Evolutionary conservation across 768 basidiomycete genomes (phyloP).

Genomic region (Lactarius vividus): DNA sequence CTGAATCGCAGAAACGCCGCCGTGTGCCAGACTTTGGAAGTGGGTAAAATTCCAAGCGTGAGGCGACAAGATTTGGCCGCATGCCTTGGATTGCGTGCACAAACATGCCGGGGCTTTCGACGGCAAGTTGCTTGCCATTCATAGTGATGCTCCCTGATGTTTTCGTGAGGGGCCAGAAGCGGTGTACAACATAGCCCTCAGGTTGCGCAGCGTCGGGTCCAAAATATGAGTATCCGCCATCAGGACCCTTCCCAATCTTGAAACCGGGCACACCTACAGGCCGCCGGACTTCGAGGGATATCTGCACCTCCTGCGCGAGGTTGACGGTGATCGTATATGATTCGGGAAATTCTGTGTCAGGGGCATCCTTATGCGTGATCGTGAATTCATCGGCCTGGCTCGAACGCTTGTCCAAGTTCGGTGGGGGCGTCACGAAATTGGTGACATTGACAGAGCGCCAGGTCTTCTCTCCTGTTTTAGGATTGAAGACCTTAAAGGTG

Average conservation of each 20-base stretch:
- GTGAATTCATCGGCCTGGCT: constrained; percentile 84
- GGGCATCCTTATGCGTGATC: constrained; percentile 60
- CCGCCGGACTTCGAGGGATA: constrained; percentile 71
- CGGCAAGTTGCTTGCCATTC: constrained; percentile 56
- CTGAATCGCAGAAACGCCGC: constrained; percentile 80
- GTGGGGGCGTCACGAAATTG: constrained; percentile 75
- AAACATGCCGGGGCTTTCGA: constrained; percentile 77
- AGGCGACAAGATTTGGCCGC: constrained; percentile 90
- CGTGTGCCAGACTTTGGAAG: constrained; percentile 76
- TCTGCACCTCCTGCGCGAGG: constrained; percentile 73
- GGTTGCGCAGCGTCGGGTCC: constrained; percentile 64
- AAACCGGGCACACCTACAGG: constrained; percentile 75
- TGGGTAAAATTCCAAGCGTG: constrained; percentile 95
- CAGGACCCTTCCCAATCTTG: constrained; percentile 85
- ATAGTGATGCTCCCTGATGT: constrained; percentile 66
- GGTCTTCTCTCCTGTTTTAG: constrained; percentile 62
- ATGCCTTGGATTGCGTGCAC: constrained; percentile 98
- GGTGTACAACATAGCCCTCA: constrained; percentile 85
- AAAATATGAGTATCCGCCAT: constrained; percentile 89
- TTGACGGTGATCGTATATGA: constrained; percentile 77
- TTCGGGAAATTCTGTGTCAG: constrained; percentile 64
- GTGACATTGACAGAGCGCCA: constrained; percentile 89
- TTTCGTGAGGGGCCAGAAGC: constrained; percentile 78
- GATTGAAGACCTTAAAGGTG: constrained; percentile 83
- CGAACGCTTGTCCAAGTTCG: constrained; percentile 80